Percentiles rank a stretch among this genome's conserved stretches.
Evolutionary conservation across 305 asterid genomes (phyloP).

Genomic region (Plantago lanceolata): DNA sequence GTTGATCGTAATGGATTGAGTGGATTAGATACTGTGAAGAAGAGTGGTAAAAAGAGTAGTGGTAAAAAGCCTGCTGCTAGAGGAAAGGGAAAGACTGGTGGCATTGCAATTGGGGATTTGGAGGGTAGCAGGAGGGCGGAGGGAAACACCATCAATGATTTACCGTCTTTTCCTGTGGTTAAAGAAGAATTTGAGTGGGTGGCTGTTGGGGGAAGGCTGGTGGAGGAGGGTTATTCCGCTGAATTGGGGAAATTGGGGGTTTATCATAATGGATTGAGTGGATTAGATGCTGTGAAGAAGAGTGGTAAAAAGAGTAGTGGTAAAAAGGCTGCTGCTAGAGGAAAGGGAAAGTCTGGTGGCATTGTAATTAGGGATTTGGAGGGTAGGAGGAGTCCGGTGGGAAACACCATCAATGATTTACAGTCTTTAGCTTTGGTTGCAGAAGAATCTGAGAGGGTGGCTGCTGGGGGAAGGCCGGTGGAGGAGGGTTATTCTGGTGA

Average conservation of each 20-base stretch:
- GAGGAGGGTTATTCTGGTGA: too few relatives aligned
- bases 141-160: too few relatives aligned
- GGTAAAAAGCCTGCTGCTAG: slow-evolving; percentile 23
- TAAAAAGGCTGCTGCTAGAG: slow-evolving; percentile 21
- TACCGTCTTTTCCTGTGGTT: too few relatives aligned
- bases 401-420: too few relatives aligned
- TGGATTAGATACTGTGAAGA: slow-evolving; percentile 30
- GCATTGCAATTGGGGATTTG: slow-evolving; percentile 19
- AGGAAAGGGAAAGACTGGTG: slow-evolving; percentile 21
- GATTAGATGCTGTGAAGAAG: slow-evolving; percentile 29
- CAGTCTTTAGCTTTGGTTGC: too few relatives aligned
- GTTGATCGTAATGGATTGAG: slow-evolving; percentile 32
- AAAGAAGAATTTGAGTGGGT: too few relatives aligned
- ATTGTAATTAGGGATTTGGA: slow-evolving; percentile 7
- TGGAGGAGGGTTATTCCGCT: slow-evolving; percentile 5
- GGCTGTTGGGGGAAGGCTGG: slow-evolving; percentile 42
- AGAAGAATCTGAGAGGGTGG: too few relatives aligned
- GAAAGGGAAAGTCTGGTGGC: slow-evolving; percentile 22
- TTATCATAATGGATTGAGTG: slow-evolving; percentile 29
- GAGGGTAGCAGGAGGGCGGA: slow-evolving; percentile 28
- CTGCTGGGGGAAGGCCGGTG: too few relatives aligned
- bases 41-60: slow-evolving; percentile 4
- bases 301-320: slow-evolving; percentile 1
- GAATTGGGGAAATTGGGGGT: slow-evolving; percentile 36
- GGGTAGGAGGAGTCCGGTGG: too few relatives aligned